Evolutionary conservation across 2,329 filamentous ascomycete genomes (phyloP).

Genomic region (Geosmithia flava): DNA sequence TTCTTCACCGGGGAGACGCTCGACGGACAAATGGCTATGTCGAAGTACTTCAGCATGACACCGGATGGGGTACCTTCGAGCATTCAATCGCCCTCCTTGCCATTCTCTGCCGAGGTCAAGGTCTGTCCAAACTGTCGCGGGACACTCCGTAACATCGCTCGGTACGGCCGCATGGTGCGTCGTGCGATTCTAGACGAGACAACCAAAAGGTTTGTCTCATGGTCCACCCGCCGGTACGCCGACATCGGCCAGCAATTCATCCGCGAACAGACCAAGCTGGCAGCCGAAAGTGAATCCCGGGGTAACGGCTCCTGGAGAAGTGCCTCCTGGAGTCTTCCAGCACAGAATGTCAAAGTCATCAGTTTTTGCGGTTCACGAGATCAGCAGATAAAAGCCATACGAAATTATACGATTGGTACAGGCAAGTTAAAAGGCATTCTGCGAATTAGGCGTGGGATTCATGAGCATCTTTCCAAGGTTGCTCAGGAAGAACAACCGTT

Average conservation of each 20-base stretch:
- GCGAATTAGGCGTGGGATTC: conserved; percentile 4
- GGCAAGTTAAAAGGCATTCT: not conserved
- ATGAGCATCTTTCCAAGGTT: conserved; percentile 13
- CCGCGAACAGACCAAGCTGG: conserved; percentile 1
- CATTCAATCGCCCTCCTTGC: conserved; percentile 22
- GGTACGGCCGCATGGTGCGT: conserved; percentile 51
- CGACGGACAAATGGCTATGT: conserved; percentile 47
- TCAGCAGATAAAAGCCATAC: conserved; percentile 4
- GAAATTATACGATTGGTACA: not conserved
- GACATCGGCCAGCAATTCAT: conserved; percentile 4
- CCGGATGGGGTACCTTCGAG: conserved; percentile 16
- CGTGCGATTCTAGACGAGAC: conserved; percentile 48
- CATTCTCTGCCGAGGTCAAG: conserved; percentile 38
- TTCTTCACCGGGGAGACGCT: conserved; percentile 46
- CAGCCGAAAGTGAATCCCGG: not conserved
- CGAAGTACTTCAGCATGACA: conserved; percentile 31
- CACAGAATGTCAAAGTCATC: not conserved
- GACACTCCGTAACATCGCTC: conserved; percentile 39
- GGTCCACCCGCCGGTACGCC: conserved; percentile 22
- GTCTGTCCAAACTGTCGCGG: conserved; percentile 49
- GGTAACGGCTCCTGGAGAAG: no score
- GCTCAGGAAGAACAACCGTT: conserved; percentile 34
- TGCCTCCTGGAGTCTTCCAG: not conserved
- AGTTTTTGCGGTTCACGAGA: conserved; percentile 2
- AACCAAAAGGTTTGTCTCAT: conserved; percentile 51